These are phyloP conservation scores for Tetrahymena elliotti DNA, from an alignment of 73 alveolate genomes.

Conservation along the genomic window DNA sequence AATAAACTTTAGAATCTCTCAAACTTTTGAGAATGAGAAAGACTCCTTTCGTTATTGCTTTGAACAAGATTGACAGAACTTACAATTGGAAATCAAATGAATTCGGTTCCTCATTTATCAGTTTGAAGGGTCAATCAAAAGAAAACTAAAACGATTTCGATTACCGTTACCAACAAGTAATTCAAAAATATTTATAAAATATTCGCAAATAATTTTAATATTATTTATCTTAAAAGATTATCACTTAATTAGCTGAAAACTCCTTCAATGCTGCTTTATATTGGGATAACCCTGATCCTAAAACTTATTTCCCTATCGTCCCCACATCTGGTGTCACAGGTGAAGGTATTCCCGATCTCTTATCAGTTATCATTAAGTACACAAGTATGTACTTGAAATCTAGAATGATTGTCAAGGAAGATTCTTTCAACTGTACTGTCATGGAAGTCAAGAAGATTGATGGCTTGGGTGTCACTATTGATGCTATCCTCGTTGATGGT, in stretches of 20 bases:
- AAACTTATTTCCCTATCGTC: conserved; percentile 75
- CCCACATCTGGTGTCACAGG: conserved; percentile 99
- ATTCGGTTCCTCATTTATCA: conserved; percentile 47
- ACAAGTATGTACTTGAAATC: conserved; percentile 67
- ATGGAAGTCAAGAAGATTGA: conserved; percentile 96
- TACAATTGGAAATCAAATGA: conserved; percentile 79
- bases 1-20: conserved; percentile 93
- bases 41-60: conserved; percentile 97
- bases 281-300: conserved; percentile 93
- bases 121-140: conserved; percentile 1
- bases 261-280: conserved; percentile 85
- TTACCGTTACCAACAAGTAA: conserved; percentile 1
- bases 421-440: conserved; percentile 87
- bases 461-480: conserved; percentile 98
- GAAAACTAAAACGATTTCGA: conserved; percentile 17
- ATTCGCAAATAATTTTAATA: no score
- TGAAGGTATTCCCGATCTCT: conserved; percentile 99
- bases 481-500: conserved; percentile 98
- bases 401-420: conserved; percentile 64
- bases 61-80: conserved; percentile 96
- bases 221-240: background rate
- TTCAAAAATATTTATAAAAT: background rate
- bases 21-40: conserved; percentile 85
- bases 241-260: conserved; percentile 77
- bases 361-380: conserved; percentile 80